Evolutionary conservation across 2,329 filamentous ascomycete genomes (phyloP).

Genomic region (Blastomyces silverae): DNA sequence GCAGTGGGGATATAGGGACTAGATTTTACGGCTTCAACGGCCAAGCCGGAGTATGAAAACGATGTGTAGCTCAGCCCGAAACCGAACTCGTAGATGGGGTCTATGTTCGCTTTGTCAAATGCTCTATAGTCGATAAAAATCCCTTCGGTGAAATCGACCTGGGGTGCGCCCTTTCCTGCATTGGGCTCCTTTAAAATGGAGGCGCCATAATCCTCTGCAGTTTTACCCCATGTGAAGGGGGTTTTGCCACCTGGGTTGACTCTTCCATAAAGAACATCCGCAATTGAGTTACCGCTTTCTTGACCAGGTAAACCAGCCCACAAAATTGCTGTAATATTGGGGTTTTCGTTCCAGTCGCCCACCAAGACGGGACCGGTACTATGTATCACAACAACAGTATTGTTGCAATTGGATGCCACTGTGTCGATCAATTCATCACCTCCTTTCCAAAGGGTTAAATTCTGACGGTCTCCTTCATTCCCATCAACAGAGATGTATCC

Average conservation of each 20-base stretch:
- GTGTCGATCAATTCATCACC: slow-evolving; percentile 76
- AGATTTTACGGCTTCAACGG: slow-evolving; percentile 41
- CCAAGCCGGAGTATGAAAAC: slow-evolving; percentile 52
- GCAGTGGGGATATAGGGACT: slow-evolving; percentile 48
- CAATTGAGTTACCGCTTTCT: slow-evolving; percentile 67
- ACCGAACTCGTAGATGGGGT: slow-evolving; percentile 55
- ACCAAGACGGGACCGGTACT: slow-evolving; percentile 73
- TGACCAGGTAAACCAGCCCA: slow-evolving; percentile 70
- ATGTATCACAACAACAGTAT: slow-evolving; percentile 90
- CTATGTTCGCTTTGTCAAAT: slow-evolving; percentile 47
- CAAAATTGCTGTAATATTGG: slow-evolving; percentile 66
- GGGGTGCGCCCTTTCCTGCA: slow-evolving; percentile 50
- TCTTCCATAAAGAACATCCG: slow-evolving; percentile 65
- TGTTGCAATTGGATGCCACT: slow-evolving; percentile 69
- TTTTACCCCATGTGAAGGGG: slow-evolving; percentile 54
- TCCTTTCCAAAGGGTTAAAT: slow-evolving; percentile 80
- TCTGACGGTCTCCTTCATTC: slow-evolving; percentile 83
- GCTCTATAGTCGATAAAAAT: slow-evolving; percentile 52
- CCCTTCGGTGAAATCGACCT: slow-evolving; percentile 55
- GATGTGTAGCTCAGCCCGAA: slow-evolving; percentile 55
- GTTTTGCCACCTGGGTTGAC: slow-evolving; percentile 57
- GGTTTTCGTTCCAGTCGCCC: slow-evolving; percentile 53
- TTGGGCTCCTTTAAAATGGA: slow-evolving; percentile 54
- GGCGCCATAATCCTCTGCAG: slow-evolving; percentile 50
- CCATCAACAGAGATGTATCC: slow-evolving; percentile 76